These are phyloP conservation scores for Eucalyptus regnans DNA, from an alignment of 345 rosid species.

Conservation along the genomic window DNA sequence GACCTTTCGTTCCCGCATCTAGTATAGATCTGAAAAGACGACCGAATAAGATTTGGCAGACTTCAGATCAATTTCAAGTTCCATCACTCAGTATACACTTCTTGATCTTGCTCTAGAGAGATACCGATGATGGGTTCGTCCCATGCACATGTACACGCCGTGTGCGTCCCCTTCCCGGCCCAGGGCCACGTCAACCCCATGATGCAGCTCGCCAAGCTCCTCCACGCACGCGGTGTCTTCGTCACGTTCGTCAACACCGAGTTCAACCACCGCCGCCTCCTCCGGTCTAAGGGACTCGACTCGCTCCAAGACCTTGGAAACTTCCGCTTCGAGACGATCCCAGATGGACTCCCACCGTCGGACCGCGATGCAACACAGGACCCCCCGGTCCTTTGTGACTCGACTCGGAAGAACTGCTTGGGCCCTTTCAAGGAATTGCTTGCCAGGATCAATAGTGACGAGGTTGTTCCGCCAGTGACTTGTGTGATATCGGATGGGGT, in stretches of 20 bases:
- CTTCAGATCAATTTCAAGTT: too few relatives aligned
- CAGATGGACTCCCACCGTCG: conserved; percentile 9
- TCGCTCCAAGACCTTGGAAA: neutral
- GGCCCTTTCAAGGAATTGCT: too few relatives aligned
- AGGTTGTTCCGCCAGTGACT: conserved; percentile 10
- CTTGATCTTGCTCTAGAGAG: too few relatives aligned
- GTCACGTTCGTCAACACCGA: conserved; percentile 24
- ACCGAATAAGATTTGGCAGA: too few relatives aligned
- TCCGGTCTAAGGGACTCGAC: neutral
- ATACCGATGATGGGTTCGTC: neutral
- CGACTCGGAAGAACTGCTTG: neutral
- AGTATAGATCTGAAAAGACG: too few relatives aligned
- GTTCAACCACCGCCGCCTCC: conserved; percentile 4
- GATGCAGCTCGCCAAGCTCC: conserved; percentile 24
- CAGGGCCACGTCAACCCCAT: conserved; percentile 25
- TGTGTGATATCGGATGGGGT: conserved; percentile 14
- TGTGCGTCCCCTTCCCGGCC: conserved; percentile 15
- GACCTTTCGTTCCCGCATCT: too few relatives aligned
- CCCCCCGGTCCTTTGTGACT: neutral
- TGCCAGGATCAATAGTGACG: too few relatives aligned
- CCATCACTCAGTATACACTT: too few relatives aligned
- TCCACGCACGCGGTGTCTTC: conserved; percentile 13
- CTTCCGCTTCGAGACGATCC: conserved; percentile 7
- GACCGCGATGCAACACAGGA: neutral
- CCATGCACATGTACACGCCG: neutral